Evolutionary conservation across 345 rosid species (phyloP), one percentile per base, ranked within the genome.

Genomic region (Gossypium anomalum): DNA sequence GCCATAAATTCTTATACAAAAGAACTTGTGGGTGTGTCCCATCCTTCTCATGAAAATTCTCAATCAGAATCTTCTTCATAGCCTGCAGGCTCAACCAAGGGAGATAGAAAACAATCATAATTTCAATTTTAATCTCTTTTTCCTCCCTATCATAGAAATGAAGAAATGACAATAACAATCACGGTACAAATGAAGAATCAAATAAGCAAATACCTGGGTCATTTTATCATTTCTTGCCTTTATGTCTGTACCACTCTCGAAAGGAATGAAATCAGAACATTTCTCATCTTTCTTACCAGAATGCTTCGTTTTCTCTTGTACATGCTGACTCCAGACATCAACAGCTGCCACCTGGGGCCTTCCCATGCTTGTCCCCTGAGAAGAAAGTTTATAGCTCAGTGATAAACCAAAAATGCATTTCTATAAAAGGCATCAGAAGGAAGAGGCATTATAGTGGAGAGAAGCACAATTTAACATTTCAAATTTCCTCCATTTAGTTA

Each of bases 1-100:
- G 92, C 98, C 97, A 94, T 75, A 94, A 84, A 87, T 89, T 94
- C 88, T 87, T 94, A 82, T 85, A 91, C 86, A 94, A 75, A 73
- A 84, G 85, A 79, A 83, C 78, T 78, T 86, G 89, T 10, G 85
- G 88, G 23, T 87, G 82, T 27, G 81, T 15, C 79, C 86, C 95
- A 60, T 85, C 89, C 76, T 78, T 83, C 13, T 77, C 89, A 72
- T 77, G 85, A 62, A 92, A 86, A 83, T 87, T 86, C 75, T 88
- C 89, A 67, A 49, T 72, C 75, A 92, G 97, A 64, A 89, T 77
- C 77, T 84, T 84, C 85, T 88, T 90, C 71, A 94, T 86, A 77
- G 91, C 87, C 98, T 92, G 87, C 80, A 85, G 78, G 76, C 23
- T 2, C 78, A 75, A 57, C 75, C 71, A 48, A 67, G 41, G 23